Evolutionary conservation across 257 asterid species (phyloP), one percentile per base, ranked within the genome.

Genomic region (Solanum sitiens): DNA sequence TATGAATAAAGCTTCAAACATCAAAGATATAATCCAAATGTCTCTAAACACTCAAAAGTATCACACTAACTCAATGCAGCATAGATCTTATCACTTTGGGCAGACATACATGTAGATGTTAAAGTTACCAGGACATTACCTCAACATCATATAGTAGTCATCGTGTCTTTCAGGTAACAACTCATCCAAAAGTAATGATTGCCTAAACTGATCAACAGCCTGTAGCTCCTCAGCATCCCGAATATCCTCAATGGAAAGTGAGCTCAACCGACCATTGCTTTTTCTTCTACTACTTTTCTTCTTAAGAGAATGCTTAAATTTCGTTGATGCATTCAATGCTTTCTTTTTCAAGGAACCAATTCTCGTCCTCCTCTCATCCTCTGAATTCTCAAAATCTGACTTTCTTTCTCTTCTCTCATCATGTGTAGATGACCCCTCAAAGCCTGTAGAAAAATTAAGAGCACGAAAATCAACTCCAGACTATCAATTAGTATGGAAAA

Each of bases 241-340:
- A 86, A 96, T 94, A 91, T 96, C 99, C 88, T 96, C 99, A 75
- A 96, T 96, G 23, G 98, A 95, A 86, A 96, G 98, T 77, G 98
- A 94, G 92, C 98, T 94, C 89, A 92, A 95, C 86, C 98, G 92
- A 76, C 92, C 99, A 75, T 93, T 95, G 86, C 94, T 93, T 92
- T 94, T 95, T 91, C 98, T 95, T 89, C 98, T 90, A 70, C 92
- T 92, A 91, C 96, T 91, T 93, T 96, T 96, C 94, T 96, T 95
- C 94, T 94, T 97, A 56, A 97, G 98, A 77, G 98, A 95, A 89
- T 95, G 99, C 88, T 95, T 97, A 92, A 97, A 95, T 92, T 94
- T 95, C 3, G 98, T 84, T 33, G 99, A 97, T 50, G 98, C 99
- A 92, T 94, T 93, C 86, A 97, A 91, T 74, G 98, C 99, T 91